Percentiles rank a stretch among this genome's conserved stretches.
phyloP scores from a whole-genome alignment of 345 rosid genomes.

The Eutrema heterophyllum region DNA sequence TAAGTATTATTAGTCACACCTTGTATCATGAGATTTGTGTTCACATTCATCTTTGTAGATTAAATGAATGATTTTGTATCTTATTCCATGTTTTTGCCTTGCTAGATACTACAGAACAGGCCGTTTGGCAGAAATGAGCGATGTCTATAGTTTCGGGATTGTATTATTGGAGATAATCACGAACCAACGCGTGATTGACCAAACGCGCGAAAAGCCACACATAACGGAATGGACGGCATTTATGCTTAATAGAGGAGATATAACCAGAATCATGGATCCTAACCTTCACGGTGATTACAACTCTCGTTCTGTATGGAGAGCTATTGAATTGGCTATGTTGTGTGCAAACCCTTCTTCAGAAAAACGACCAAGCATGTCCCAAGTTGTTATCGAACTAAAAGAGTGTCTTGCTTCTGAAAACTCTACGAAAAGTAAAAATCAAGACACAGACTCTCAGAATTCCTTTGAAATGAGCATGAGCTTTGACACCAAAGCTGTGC shows the following conservation, averaged over 20 bases:
- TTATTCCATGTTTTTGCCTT: neutral
- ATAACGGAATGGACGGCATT: slow-evolving; percentile 32
- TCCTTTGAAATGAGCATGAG: neutral
- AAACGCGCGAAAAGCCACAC: slow-evolving; percentile 2
- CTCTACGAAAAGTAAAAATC: neutral
- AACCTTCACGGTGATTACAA: slow-evolving; percentile 30
- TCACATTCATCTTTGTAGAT: neutral
- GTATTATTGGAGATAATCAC: slow-evolving; percentile 43
- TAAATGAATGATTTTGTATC: neutral
- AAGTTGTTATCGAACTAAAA: slow-evolving; percentile 29
- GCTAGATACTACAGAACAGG: slow-evolving; percentile 19
- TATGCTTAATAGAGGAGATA: slow-evolving; percentile 33
- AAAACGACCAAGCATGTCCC: slow-evolving; percentile 38
- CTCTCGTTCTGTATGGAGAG: slow-evolving; percentile 37
- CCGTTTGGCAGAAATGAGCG: slow-evolving; percentile 37
- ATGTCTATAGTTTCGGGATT: slow-evolving; percentile 50
- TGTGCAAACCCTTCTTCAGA: slow-evolving; percentile 22
- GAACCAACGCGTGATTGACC: slow-evolving; percentile 30
- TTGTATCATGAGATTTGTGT: neutral
- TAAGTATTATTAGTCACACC: neutral
- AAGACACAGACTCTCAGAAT: neutral
- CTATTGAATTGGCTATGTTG: slow-evolving; percentile 39
- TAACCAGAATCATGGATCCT: slow-evolving; percentile 38
- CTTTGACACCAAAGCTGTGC: neutral
- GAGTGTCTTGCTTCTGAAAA: slow-evolving; percentile 23